These are phyloP conservation scores for Wallacemonas sp. DNA, from an alignment of 208 protist genomes.

Conservation along the genomic window DNA sequence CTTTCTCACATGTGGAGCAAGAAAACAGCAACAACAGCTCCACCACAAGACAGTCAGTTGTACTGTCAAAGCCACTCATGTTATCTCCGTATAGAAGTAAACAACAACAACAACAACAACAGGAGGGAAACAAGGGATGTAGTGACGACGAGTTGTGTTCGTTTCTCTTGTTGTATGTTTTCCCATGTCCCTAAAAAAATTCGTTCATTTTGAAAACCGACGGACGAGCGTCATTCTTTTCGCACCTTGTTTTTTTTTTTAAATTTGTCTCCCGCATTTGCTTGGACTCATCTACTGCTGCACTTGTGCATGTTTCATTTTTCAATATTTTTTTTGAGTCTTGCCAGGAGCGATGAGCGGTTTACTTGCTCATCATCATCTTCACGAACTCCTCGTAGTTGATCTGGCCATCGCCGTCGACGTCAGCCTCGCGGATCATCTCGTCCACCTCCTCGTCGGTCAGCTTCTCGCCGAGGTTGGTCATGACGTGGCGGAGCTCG, in stretches of 20 bases:
- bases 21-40: neutral
- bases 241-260: conserved; percentile 26
- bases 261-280: too few species aligned
- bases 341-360: neutral
- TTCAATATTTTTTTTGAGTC: neutral
- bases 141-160: too few species aligned
- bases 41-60: too few species aligned
- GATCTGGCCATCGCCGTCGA: conserved; percentile 84
- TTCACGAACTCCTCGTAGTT: conserved; percentile 86
- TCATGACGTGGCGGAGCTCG: conserved; percentile 95
- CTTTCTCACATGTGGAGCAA: neutral
- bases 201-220: too few species aligned
- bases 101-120: too few species aligned
- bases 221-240: too few species aligned
- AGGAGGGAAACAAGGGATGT: too few species aligned
- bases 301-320: conserved; percentile 11
- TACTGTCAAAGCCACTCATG: too few species aligned
- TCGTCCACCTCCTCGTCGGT: conserved; percentile 93
- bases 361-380: conserved; percentile 85
- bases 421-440: conserved; percentile 90
- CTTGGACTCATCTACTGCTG: too few species aligned
- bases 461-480: conserved; percentile 94
- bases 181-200: too few species aligned
- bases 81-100: too few species aligned
- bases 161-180: too few species aligned